A percentile compares a stretch with the other conserved stretches of the same genome.
Evolutionary conservation across 2,329 filamentous ascomycete species (phyloP).

Genomic region (Grosmannia clavigera): DNA sequence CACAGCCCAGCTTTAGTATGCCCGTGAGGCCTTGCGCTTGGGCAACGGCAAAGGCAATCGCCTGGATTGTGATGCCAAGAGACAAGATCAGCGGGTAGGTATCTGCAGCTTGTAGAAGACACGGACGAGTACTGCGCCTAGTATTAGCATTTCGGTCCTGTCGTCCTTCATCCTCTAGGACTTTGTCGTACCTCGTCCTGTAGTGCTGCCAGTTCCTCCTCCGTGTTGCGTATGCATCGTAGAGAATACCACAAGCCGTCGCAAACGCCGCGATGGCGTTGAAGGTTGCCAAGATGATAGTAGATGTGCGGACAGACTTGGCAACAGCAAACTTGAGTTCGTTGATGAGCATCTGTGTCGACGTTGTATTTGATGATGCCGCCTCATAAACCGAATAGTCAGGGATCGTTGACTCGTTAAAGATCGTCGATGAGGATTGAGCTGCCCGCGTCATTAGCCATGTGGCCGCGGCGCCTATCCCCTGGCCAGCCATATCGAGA

Average conservation of each 20-base stretch:
- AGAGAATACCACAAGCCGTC: constrained; percentile 43
- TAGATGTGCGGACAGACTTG: constrained; percentile 47
- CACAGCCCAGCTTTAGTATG: constrained; percentile 39
- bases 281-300: constrained; percentile 48
- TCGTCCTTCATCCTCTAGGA: background rate
- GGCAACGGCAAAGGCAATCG: constrained; percentile 41
- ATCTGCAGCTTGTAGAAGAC: constrained; percentile 33
- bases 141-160: background rate
- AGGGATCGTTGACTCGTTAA: too few species aligned
- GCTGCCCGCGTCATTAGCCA: constrained; percentile 21
- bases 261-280: constrained; percentile 46
- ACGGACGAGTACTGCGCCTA: constrained; percentile 19
- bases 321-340: constrained; percentile 38
- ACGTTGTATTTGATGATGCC: constrained; percentile 26
- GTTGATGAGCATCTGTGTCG: constrained; percentile 31
- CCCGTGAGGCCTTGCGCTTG: constrained; percentile 42
- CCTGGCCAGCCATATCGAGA: constrained; percentile 9
- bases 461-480: constrained; percentile 12
- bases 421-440: constrained; percentile 6
- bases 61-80: constrained; percentile 44
- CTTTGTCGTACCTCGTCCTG: constrained; percentile 26
- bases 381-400: constrained; percentile 10
- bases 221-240: constrained; percentile 37
- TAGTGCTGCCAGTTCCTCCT: constrained; percentile 28
- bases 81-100: constrained; percentile 45